Conservation (phyloP, 331 rosid species). For the Malus hybrid region DNA sequence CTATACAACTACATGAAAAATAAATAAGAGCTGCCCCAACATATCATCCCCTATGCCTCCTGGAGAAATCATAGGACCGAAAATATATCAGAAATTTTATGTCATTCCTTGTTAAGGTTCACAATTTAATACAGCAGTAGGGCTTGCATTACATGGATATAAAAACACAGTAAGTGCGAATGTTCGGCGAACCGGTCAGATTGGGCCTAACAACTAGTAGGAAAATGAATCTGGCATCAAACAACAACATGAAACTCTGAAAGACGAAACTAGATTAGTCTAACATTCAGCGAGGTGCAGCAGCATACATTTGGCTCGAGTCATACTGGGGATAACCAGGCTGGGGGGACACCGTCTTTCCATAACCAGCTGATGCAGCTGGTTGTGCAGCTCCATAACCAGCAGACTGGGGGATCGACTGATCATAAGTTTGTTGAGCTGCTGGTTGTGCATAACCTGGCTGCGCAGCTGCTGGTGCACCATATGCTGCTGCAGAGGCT, state of each 20-base stretch:
- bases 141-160: background rate
- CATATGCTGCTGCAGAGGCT: slow-evolving; percentile 48
- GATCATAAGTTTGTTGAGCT: slow-evolving; percentile 65
- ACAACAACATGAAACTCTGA: background rate
- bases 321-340: slow-evolving; percentile 82
- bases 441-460: slow-evolving; percentile 64
- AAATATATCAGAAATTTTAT: background rate
- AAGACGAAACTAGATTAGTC: background rate
- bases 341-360: slow-evolving; percentile 82
- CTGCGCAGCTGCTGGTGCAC: slow-evolving; percentile 55
- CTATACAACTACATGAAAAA: no score
- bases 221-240: background rate
- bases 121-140: background rate
- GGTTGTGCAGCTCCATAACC: slow-evolving; percentile 57
- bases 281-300: slow-evolving; percentile 27
- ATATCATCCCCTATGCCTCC: no score
- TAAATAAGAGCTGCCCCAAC: no score
- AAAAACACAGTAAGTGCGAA: background rate
- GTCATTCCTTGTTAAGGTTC: background rate
- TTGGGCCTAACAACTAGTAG: background rate
- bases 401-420: slow-evolving; percentile 51
- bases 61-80: no score
- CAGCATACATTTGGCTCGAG: slow-evolving; percentile 40
- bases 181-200: background rate
- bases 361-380: slow-evolving; percentile 54